Percentiles rank a stretch among this genome's conserved stretches.
Evolutionary conservation across 306 rosid genomes (phyloP).

Genomic region (Cucurbita pepo): DNA sequence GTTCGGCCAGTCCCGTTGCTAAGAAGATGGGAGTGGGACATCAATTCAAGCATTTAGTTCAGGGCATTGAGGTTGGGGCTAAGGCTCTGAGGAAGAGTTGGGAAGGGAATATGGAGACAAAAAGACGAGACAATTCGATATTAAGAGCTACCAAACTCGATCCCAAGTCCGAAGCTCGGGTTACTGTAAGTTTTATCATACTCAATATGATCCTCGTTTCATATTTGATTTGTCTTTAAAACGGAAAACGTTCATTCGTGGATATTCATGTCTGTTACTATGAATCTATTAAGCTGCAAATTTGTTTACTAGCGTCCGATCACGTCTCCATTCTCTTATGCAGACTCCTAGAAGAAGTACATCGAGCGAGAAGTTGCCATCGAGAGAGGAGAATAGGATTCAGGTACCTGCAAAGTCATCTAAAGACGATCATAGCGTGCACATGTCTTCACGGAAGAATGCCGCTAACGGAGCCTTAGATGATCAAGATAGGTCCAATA

Average conservation of each 20-base stretch:
- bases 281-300: not conserved
- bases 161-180: constrained; percentile 40
- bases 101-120: constrained; percentile 89
- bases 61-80: constrained; percentile 80
- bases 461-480: constrained; percentile 36
- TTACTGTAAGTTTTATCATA: constrained; percentile 42
- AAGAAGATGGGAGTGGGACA: constrained; percentile 38
- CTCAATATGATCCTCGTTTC: not conserved
- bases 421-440: constrained; percentile 53
- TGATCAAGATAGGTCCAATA: constrained; percentile 41
- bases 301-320: not conserved
- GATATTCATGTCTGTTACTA: not conserved
- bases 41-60: constrained; percentile 50
- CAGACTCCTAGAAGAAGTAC: constrained; percentile 81
- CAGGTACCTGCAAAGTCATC: constrained; percentile 27
- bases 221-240: constrained; percentile 3
- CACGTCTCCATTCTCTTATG: not conserved
- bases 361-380: constrained; percentile 47
- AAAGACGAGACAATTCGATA: constrained; percentile 46
- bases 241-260: not conserved
- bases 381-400: constrained; percentile 52
- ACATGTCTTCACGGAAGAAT: constrained; percentile 36
- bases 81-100: constrained; percentile 94
- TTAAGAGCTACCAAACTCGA: constrained; percentile 44
- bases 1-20: constrained; percentile 38